A percentile compares a stretch with the other conserved stretches of the same genome.
These are phyloP conservation scores for Claviceps pazoutovae DNA, from an alignment of 2,329 filamentous ascomycete genomes.

Conservation along the genomic window DNA sequence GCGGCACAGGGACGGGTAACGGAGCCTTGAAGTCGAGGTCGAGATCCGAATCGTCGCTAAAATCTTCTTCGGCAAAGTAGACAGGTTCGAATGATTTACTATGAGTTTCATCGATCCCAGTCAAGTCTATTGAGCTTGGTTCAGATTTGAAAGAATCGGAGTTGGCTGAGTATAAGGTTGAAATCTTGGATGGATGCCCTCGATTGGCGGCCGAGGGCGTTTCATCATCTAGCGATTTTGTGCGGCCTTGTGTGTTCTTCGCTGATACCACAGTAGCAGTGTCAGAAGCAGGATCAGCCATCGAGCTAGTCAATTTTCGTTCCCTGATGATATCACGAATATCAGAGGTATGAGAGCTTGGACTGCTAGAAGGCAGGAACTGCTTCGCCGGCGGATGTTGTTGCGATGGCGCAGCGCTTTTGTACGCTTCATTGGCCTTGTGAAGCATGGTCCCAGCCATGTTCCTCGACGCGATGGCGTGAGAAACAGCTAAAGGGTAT, in stretches of 20 bases:
- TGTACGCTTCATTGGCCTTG: conserved; percentile 6
- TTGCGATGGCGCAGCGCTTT: conserved; percentile 19
- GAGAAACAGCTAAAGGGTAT: conserved; percentile 13
- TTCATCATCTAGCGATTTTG: conserved; percentile 15
- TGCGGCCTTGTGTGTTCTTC: conserved; percentile 20
- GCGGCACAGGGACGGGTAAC: conserved; percentile 29
- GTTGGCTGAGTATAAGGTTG: conserved; percentile 25
- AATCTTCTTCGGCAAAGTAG: conserved; percentile 67
- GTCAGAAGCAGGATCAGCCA: conserved; percentile 9
- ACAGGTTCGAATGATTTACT: conserved; percentile 24
- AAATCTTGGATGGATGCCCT: conserved; percentile 1
- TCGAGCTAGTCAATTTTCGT: conserved; percentile 21
- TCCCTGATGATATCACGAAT: conserved; percentile 39
- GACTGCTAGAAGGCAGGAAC: conserved; percentile 44
- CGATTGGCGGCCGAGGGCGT: conserved; percentile 11
- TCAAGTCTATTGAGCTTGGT: conserved; percentile 21
- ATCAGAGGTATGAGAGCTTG: conserved; percentile 28
- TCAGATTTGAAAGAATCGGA: conserved; percentile 32
- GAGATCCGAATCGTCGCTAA: conserved; percentile 69
- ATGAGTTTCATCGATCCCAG: conserved; percentile 11
- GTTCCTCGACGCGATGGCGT: conserved; percentile 2
- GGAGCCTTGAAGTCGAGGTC: conserved; percentile 55
- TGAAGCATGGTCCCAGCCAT: conserved; percentile 7
- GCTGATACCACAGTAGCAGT: conserved; percentile 19
- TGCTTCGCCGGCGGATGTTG: conserved; percentile 31